Percentiles rank a stretch among this genome's conserved stretches.
phyloP scores from a whole-genome alignment of 2,329 filamentous ascomycete genomes.

The Pseudocercospora fijiensis region DNA sequence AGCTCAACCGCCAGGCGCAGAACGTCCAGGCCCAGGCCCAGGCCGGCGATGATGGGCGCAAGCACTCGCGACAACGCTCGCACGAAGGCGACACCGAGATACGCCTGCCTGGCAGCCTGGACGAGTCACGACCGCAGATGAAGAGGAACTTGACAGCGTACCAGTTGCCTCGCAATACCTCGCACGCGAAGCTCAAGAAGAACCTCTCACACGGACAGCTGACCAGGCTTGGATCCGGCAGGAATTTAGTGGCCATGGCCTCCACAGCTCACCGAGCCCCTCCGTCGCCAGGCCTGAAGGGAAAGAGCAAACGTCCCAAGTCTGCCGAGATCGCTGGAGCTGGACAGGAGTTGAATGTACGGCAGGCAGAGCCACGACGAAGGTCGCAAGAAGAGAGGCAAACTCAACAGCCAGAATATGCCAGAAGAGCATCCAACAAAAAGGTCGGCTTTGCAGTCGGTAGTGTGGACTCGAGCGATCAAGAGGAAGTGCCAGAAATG shows the following conservation, averaged over 20 bases:
- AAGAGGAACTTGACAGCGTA: conserved; percentile 36
- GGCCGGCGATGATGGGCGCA: conserved; percentile 26
- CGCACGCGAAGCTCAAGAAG: conserved; percentile 39
- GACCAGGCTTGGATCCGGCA: conserved; percentile 42
- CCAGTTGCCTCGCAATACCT: conserved; percentile 34
- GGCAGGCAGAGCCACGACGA: conserved; percentile 28
- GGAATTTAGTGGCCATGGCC: conserved; percentile 37
- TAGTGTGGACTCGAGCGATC: conserved; percentile 27
- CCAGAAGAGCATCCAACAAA: conserved; percentile 26
- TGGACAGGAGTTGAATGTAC: conserved; percentile 34
- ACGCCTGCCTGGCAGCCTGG: conserved; percentile 36
- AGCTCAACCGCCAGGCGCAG: conserved; percentile 30
- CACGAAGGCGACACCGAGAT: conserved; percentile 40
- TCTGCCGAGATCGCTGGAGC: conserved; percentile 31
- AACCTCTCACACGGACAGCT: conserved; percentile 49
- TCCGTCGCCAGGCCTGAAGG: conserved; percentile 33
- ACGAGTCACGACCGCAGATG: conserved; percentile 33
- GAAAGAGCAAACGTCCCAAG: conserved; percentile 34
- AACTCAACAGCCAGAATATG: conserved; percentile 17
- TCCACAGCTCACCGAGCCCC: conserved; percentile 26
- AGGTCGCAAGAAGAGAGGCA: conserved; percentile 20
- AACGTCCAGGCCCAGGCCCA: conserved; percentile 21
- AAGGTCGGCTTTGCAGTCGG: conserved; percentile 39
- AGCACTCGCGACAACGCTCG: conserved; percentile 30
- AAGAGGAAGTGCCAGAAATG: conserved; percentile 32